phyloP scores from a whole-genome alignment of 148 eudicot species.

The Rhododendron williamsianum region DNA sequence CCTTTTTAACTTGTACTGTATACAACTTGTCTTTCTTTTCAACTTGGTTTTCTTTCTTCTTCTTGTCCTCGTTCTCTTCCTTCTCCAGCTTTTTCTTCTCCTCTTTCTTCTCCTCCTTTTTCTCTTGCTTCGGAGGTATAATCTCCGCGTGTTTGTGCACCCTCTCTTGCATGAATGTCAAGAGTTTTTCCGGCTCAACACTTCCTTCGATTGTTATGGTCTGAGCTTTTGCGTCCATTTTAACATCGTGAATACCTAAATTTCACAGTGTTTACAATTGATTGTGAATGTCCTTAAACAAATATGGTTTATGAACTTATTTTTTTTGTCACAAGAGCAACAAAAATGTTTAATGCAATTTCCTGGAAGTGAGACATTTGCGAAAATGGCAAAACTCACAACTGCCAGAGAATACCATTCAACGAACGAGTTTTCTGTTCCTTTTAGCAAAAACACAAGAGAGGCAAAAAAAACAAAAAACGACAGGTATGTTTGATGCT shows the following conservation, averaged over 20 bases:
- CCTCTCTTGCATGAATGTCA: slow-evolving; percentile 14
- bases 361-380: not conserved
- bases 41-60: slow-evolving; percentile 21
- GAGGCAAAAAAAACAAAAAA: not conserved
- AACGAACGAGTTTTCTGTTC: not conserved
- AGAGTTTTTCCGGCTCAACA: slow-evolving; percentile 24
- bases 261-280: not conserved
- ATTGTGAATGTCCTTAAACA: not conserved
- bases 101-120: slow-evolving; percentile 12
- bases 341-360: not conserved
- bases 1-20: slow-evolving; percentile 22
- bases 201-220: slow-evolving; percentile 56
- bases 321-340: not conserved
- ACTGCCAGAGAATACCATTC: not conserved
- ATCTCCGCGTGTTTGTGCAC: slow-evolving; percentile 21
- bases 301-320: not conserved
- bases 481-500: not conserved
- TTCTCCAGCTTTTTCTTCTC: slow-evolving; percentile 16
- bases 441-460: not conserved
- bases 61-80: not conserved
- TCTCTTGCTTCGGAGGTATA: slow-evolving; percentile 22
- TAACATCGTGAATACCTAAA: slow-evolving; percentile 69
- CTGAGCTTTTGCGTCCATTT: slow-evolving; percentile 68
- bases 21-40: slow-evolving; percentile 15
- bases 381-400: not conserved